These are phyloP conservation scores for Candida gigantensis DNA, from an alignment of 1,139 yeast species.

Conservation along the genomic window DNA sequence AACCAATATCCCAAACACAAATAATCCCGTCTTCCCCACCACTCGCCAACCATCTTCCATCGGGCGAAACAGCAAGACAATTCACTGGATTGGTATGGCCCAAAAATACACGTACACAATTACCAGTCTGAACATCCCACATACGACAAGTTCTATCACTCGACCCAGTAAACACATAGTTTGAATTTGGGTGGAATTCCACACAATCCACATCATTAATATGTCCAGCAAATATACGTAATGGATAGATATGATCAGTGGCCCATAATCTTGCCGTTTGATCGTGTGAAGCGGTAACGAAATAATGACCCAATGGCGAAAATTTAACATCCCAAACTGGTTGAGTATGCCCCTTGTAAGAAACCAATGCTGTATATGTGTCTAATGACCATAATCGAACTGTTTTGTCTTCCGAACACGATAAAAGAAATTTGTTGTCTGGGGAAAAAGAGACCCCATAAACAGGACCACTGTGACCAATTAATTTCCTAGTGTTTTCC, in stretches of 20 bases:
- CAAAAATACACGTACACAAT: conserved; percentile 87
- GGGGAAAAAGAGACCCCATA: conserved; percentile 91
- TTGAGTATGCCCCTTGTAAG: conserved; percentile 94
- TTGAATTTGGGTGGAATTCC: conserved; percentile 93
- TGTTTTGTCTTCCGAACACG: conserved; percentile 90
- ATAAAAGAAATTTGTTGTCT: conserved; percentile 76
- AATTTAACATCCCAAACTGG: conserved; percentile 98
- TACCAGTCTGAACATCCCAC: conserved; percentile 96
- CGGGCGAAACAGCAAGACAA: conserved; percentile 87
- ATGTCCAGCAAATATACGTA: conserved; percentile 96
- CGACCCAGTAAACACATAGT: conserved; percentile 91
- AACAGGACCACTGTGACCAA: conserved; percentile 95
- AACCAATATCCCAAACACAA: conserved; percentile 92
- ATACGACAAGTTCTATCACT: conserved; percentile 93
- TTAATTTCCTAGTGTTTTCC: conserved; percentile 58
- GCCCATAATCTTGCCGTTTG: conserved; percentile 98
- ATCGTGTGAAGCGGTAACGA: conserved; percentile 96
- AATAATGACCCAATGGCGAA: conserved; percentile 94
- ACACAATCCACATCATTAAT: conserved; percentile 95
- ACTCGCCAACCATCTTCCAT: conserved; percentile 94
- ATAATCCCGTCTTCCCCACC: conserved; percentile 94
- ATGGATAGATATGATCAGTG: conserved; percentile 94
- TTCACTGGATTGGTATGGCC: conserved; percentile 92
- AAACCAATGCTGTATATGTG: conserved; percentile 82
- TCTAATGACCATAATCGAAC: conserved; percentile 94